Evolutionary conservation across 768 basidiomycete species (phyloP).

Genomic region (Cyathus striatus): DNA sequence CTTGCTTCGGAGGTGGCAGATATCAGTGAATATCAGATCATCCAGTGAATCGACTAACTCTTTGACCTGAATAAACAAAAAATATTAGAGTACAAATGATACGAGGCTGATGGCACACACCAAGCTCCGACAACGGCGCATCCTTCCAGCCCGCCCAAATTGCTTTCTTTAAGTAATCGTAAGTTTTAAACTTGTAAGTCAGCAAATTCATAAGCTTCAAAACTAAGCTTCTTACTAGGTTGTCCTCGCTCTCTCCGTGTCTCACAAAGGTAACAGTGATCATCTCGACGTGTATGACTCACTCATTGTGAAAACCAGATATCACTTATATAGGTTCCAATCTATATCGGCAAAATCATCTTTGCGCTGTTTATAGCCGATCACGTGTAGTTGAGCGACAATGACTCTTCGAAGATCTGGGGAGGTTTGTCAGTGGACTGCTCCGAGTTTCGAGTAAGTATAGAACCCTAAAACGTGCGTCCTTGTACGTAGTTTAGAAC

Average conservation of each 20-base stretch:
- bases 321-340: too few relatives aligned
- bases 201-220: not conserved
- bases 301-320: too few relatives aligned
- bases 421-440: too few relatives aligned
- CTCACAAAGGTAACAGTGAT: conserved; percentile 26
- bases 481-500: too few relatives aligned
- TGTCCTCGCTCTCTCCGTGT: conserved; percentile 71
- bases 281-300: conserved; percentile 5
- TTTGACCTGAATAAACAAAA: conserved; percentile 12
- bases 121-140: conserved; percentile 67
- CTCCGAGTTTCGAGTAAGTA: too few relatives aligned
- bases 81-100: conserved; percentile 5
- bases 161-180: conserved; percentile 18
- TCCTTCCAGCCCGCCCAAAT: conserved; percentile 81
- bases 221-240: conserved; percentile 35
- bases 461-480: too few relatives aligned
- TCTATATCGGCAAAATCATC: too few relatives aligned
- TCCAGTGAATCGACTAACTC: conserved; percentile 4
- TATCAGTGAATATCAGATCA: not conserved
- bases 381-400: too few relatives aligned
- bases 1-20: conserved; percentile 37
- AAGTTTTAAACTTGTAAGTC: not conserved
- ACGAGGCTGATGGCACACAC: conserved; percentile 26
- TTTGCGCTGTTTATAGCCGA: too few relatives aligned
- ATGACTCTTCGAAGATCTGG: too few relatives aligned